These are phyloP conservation scores for Tephrocybe sp. DNA, from an alignment of 768 basidiomycete species.

Conservation along the genomic window DNA sequence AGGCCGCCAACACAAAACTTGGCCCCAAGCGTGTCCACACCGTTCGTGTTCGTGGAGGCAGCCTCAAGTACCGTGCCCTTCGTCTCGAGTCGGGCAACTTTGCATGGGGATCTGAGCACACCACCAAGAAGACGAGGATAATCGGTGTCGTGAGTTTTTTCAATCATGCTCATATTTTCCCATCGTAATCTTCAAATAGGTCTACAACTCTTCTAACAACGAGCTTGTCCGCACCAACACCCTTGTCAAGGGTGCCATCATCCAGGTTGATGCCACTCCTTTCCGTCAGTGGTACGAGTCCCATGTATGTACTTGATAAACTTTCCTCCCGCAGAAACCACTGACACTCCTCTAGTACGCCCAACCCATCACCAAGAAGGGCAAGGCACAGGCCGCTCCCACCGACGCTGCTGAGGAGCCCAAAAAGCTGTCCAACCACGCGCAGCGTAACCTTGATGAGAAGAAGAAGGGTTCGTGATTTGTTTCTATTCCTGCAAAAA, in stretches of 20 bases:
- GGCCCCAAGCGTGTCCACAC: constrained; percentile 93
- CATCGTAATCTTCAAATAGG: constrained; percentile 38
- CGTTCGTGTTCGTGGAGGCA: constrained; percentile 95
- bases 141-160: constrained; percentile 81
- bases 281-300: constrained; percentile 99
- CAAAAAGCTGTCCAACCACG: constrained; percentile 88
- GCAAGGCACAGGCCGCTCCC: constrained; percentile 54
- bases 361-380: constrained; percentile 90
- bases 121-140: constrained; percentile 93
- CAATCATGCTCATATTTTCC: not conserved
- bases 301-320: constrained; percentile 62
- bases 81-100: constrained; percentile 97
- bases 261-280: constrained; percentile 97
- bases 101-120: constrained; percentile 96
- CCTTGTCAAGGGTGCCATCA: constrained; percentile 93
- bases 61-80: constrained; percentile 92
- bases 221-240: constrained; percentile 99
- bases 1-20: constrained; percentile 96
- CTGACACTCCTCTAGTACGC: constrained; percentile 64
- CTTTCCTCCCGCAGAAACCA: not conserved
- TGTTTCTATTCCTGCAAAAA: not conserved
- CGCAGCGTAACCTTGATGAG: constrained; percentile 81
- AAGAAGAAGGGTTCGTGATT: constrained; percentile 76
- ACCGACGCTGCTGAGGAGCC: constrained; percentile 48
- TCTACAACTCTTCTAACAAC: constrained; percentile 99